Base-by-base conservation (phyloP, 75 land plant species). In the Sequoiadendron giganteum region DNA sequence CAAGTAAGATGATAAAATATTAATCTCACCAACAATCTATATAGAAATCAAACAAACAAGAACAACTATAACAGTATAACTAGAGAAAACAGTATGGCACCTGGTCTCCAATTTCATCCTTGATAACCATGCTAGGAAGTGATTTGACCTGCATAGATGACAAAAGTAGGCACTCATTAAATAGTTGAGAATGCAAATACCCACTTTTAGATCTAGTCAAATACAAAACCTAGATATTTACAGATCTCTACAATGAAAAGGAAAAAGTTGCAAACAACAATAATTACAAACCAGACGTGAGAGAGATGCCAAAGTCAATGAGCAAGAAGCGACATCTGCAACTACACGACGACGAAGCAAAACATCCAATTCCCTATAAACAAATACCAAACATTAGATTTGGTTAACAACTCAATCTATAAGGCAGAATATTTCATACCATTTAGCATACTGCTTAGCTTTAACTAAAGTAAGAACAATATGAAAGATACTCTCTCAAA, bases 41-140 rank as follows among this genome's bases (percentile, higher is more conserved):
- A 10, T 42, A 80, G 83, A 85, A 85, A 34, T 36, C 10, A 19
- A 56, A 54, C 38, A 56, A 32, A 85, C 40, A 54, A 21, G 21
- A 30, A 85, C 68, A 49, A 39, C 68, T 25, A 16, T 52, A 65
- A 58, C 54, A 52, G 11, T 52, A 61, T 40, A 70, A 40, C 30
- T 72, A 40, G n/a, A 80, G 3, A 6, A 87, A 47, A 25, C 47
- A 65, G 43, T 18, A 85, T 78, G 85, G 76, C 28, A 97, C 99
- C 98, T 96, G 98, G 61, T 93, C 97, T 87, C 99, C 99, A 70
- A 98, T 98, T 83, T 96, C 99, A 90, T 96, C 97, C 93, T 85
- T 95, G 30, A 98, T 96, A 73, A 98, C 97, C 98, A 98, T 98
- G 87, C 98, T 95, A 25, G 99, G 99, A 89, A 98, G 94, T 76